These are phyloP conservation scores for Macroventuria anomochaeta DNA, from an alignment of 2,329 filamentous ascomycete genomes.

Conservation along the genomic window DNA sequence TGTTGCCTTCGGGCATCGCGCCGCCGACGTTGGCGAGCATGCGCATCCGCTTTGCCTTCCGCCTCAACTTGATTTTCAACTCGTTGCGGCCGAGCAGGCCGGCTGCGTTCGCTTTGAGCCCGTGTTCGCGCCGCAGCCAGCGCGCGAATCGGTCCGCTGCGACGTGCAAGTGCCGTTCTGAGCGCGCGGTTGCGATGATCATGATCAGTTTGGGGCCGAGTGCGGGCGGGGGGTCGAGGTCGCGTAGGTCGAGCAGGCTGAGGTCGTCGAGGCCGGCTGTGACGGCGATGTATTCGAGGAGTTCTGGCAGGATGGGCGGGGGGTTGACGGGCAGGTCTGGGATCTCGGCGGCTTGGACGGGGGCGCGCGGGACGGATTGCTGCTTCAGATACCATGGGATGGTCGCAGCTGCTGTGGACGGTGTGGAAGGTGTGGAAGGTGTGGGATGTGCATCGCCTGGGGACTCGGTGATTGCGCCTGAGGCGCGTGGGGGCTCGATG, in stretches of 20 bases:
- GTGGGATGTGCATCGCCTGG: constrained; percentile 6
- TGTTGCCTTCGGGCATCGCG: constrained; percentile 59
- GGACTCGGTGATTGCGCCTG: constrained; percentile 5
- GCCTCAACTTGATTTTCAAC: constrained; percentile 82
- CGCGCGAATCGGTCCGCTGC: constrained; percentile 88
- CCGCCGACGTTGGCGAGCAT: constrained; percentile 75
- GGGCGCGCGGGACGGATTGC: constrained; percentile 37
- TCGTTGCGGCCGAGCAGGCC: constrained; percentile 90
- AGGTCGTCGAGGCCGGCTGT: constrained; percentile 88
- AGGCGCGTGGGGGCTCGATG: not conserved
- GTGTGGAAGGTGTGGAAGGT: constrained; percentile 7
- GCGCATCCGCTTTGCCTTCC: constrained; percentile 81
- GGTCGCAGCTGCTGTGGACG: constrained; percentile 21
- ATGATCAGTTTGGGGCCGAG: constrained; percentile 89
- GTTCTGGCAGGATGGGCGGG: constrained; percentile 72
- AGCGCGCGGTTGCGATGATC: constrained; percentile 89
- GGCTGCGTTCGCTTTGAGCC: constrained; percentile 79
- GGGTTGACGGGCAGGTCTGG: constrained; percentile 71
- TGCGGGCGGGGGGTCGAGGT: constrained; percentile 83
- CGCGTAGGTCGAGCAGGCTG: constrained; percentile 79
- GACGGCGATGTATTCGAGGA: constrained; percentile 80
- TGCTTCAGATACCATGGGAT: constrained; percentile 84
- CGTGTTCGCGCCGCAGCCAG: constrained; percentile 77
- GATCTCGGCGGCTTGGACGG: constrained; percentile 61
- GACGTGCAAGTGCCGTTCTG: constrained; percentile 90